phyloP scores from a whole-genome alignment of 345 rosid genomes.

The Trapa incisa region DNA sequence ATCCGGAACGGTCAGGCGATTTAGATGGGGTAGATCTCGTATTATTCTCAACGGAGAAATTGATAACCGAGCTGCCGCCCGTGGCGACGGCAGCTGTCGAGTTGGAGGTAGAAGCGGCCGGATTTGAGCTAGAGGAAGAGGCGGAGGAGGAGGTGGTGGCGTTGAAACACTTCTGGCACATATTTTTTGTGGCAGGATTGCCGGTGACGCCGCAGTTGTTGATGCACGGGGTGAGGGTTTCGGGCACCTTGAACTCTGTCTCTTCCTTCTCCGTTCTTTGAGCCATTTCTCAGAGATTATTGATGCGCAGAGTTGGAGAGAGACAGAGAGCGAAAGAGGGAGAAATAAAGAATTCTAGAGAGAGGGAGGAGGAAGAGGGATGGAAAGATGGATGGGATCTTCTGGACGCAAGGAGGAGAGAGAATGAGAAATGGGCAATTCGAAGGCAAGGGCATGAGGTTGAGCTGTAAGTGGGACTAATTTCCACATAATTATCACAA shows the following conservation, averaged over 20 bases:
- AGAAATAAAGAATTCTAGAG: neutral
- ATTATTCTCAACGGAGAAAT: conserved; percentile 27
- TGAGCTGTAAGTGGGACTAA: too few species aligned
- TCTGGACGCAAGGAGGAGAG: neutral
- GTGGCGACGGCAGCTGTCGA: neutral
- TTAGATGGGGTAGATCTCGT: conserved; percentile 43
- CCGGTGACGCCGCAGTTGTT: conserved; percentile 83
- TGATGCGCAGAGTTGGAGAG: neutral
- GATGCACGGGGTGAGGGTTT: conserved; percentile 48
- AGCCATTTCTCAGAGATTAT: conserved; percentile 32
- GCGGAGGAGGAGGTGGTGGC: conserved; percentile 16
- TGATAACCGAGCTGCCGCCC: conserved; percentile 20
- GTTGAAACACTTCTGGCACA: conserved; percentile 95
- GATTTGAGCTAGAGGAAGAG: neutral
- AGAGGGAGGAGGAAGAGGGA: neutral
- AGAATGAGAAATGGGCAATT: conserved; percentile 3
- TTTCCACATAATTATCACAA: too few species aligned
- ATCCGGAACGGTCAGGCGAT: conserved; percentile 16
- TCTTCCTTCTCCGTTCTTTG: conserved; percentile 89
- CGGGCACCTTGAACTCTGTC: conserved; percentile 90
- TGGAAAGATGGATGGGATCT: neutral
- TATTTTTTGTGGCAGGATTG: conserved; percentile 34
- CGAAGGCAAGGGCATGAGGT: neutral
- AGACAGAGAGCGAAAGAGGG: conserved; percentile 1
- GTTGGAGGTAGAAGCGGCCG: conserved; percentile 3